These are phyloP conservation scores for Ceratobasidium sp. DNA, from an alignment of 1,284 basidiomycete genomes.

Conservation along the genomic window DNA sequence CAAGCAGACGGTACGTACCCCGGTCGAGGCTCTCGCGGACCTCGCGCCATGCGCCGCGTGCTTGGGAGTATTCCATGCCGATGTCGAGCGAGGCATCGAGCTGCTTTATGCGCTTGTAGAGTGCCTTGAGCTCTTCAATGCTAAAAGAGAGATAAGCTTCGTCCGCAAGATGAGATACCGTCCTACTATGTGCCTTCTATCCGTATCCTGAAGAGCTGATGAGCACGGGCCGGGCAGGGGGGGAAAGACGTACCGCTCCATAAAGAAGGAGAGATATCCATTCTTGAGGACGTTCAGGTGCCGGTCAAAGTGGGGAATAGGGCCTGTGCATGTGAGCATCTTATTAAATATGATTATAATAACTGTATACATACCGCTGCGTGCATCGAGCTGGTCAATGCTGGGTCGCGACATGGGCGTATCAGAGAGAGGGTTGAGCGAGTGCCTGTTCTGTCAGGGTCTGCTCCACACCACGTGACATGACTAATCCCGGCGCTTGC, in stretches of 20 bases:
- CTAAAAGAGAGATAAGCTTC: neutral
- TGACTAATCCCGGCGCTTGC: neutral
- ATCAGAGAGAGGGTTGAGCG: slow-evolving; percentile 4
- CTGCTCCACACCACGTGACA: slow-evolving; percentile 5
- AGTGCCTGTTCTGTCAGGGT: slow-evolving; percentile 17
- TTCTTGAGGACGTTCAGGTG: slow-evolving; percentile 74
- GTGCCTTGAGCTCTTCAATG: slow-evolving; percentile 32
- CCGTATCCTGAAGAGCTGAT: slow-evolving; percentile 62
- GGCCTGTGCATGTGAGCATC: slow-evolving; percentile 54
- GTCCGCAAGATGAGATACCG: neutral
- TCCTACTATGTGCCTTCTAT: slow-evolving; percentile 85
- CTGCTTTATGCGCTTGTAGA: slow-evolving; percentile 36
- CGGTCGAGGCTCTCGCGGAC: slow-evolving; percentile 82
- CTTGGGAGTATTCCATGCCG: neutral
- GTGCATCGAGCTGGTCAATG: slow-evolving; percentile 34
- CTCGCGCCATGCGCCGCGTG: slow-evolving; percentile 70
- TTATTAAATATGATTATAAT: neutral
- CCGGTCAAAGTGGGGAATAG: slow-evolving; percentile 71
- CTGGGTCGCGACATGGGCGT: slow-evolving; percentile 31
- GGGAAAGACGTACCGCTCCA: slow-evolving; percentile 69
- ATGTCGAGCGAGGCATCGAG: slow-evolving; percentile 11
- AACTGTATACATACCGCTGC: slow-evolving; percentile 1
- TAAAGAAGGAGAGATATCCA: slow-evolving; percentile 82
- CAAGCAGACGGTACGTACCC: slow-evolving; percentile 55
- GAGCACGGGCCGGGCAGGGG: slow-evolving; percentile 31